Base-by-base conservation (phyloP, 495 filamentous ascomycete species). In the Letharia columbiana region DNA sequence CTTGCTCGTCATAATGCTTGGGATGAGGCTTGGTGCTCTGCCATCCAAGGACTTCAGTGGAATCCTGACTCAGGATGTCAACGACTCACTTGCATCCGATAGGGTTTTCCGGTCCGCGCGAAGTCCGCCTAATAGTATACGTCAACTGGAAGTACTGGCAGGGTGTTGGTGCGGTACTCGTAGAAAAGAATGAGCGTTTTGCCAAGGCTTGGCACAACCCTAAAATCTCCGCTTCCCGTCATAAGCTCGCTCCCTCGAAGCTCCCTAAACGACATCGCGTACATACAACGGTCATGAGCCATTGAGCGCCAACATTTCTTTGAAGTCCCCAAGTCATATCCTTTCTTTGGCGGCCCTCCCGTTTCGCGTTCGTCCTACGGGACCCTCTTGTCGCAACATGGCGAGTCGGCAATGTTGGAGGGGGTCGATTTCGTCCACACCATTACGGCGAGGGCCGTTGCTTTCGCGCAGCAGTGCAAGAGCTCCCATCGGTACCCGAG, bases 1-100 rank as follows among this genome's bases (percentile, higher is more conserved):
- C 57, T 69, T 72, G 69, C 72, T 76, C 15, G 74, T 65, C 74
- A 75, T 73, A 5, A 37, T 33, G 60, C 23, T 63, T 40, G 52
- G 54, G 40, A 37, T 50, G 33, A 28, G 45, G 12, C 52, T 9
- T 49, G 41, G 18, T 60, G 61, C 41, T 17, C 60, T 57, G 33
- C 23, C 10, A 45, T 54, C 47, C 13, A 45, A 58, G 18, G 23
- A 20, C 33, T 33, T 39, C n/a, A 2, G 11, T 42, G 40, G 31
- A 12, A 13, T 60, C 50, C 18, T 18, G 31, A 65, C 7, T 13
- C 41, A 42, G 41, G 11, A 42, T 13, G 11, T 58, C 20, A 23
- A 28, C 23, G 61, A 62, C 18, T 11, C 8, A 12, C 49, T 31
- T 28, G 23, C 49, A 28, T n/a, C 23, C 49, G 13, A 31, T 52